Conservation (phyloP, 345 rosid species). For the Capsella bursapastoris region DNA sequence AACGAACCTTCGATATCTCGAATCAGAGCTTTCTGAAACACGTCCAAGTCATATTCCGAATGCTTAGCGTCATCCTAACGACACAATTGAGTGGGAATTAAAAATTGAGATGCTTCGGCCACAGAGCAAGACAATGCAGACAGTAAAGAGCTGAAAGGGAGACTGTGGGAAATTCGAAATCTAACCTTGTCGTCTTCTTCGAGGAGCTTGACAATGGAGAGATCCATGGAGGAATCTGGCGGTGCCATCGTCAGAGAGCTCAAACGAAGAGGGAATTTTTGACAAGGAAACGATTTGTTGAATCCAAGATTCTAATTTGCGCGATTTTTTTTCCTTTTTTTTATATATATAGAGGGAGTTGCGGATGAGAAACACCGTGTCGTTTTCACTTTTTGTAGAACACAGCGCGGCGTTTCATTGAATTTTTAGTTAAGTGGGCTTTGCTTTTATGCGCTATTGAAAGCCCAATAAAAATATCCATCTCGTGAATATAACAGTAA, state of each 20-base stretch:
- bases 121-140: neutral
- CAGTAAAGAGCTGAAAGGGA: neutral
- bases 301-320: slow-evolving; percentile 7
- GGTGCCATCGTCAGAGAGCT: neutral
- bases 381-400: neutral
- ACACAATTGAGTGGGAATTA: neutral
- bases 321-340: neutral
- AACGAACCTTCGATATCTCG: slow-evolving; percentile 69
- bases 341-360: neutral
- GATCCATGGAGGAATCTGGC: slow-evolving; percentile 52
- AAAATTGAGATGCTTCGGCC: slow-evolving; percentile 26
- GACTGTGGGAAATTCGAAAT: neutral
- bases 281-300: neutral
- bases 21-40: slow-evolving; percentile 75
- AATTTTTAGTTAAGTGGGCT: neutral
- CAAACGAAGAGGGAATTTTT: neutral
- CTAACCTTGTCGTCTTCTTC: slow-evolving; percentile 86
- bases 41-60: slow-evolving; percentile 74
- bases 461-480: neutral
- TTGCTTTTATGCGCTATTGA: neutral
- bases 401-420: slow-evolving; percentile 10
- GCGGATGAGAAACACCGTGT: slow-evolving; percentile 16
- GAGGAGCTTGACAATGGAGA: slow-evolving; percentile 69
- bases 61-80: slow-evolving; percentile 72
- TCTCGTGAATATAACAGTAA: neutral